Base-by-base conservation (phyloP, 1,284 basidiomycete genomes). In the Spongispora temasekensis region DNA sequence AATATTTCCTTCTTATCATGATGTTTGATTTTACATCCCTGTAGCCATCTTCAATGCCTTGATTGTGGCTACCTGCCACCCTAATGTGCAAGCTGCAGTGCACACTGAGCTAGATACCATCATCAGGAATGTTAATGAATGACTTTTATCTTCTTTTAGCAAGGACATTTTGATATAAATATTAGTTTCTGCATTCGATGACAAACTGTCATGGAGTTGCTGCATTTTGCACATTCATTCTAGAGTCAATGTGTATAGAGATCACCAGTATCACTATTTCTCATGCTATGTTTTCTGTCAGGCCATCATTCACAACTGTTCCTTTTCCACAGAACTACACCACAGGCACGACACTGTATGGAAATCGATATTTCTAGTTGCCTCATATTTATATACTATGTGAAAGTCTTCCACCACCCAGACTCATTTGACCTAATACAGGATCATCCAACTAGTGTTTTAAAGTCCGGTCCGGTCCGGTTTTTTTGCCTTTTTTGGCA, bases 191-290 rank as follows among this genome's bases (percentile, higher is more conserved):
- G 51, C 44, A n/a, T 61, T 62, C 23, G 52, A 44, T 27, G 61
- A 64, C 12, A 52, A 51, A 23, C 1, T 6, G 19, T 55, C 46
- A 21, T 35, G n/a, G n/a, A n/a, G n/a, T 60, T 5, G 37, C 61
- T 15, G 27, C 51, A 2, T 57, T 64, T 10, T 23, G 28, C 8
- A 62, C 52, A 10, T 60, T 61, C 48, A 55, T 62, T 30, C 62
- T 62, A 19, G 62, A 64, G n/a, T 40, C 55, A 2, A 54, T 37
- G 56, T 55, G 61, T n/a, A 51, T 62, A 56, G 56, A 53, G 61
- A 37, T 61, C 61, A 27, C 2, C 60, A 3, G 46, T 5, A 7
- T 35, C 61, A 15, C 32, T 34, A n/a, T n/a, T n/a, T n/a, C n/a
- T n/a, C n/a, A n/a, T n/a, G n/a, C n/a, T n/a, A n/a, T n/a, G n/a